A percentile compares a stretch with the other conserved stretches of the same genome.
phyloP scores from a whole-genome alignment of 2,329 filamentous ascomycete species.

The Aspergillus pseudotamarii region DNA sequence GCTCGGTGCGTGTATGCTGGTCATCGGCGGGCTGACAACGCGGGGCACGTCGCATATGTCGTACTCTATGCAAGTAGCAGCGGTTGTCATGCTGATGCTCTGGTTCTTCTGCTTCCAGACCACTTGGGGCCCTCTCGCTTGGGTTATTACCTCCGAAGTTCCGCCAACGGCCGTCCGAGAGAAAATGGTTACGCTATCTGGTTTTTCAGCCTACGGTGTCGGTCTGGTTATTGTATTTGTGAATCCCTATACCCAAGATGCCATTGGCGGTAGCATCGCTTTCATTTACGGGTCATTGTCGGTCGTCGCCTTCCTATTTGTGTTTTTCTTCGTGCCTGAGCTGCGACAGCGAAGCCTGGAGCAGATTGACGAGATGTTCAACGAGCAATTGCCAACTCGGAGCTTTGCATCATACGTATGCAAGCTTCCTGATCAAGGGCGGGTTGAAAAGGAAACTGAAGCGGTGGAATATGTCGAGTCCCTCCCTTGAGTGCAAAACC shows the following conservation, averaged over 20 bases:
- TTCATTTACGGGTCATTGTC: constrained; percentile 29
- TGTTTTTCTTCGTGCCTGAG: constrained; percentile 31
- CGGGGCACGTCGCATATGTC: neutral
- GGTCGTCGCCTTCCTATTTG: constrained; percentile 24
- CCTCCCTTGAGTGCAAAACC: neutral
- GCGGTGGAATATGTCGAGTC: neutral
- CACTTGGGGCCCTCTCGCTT: constrained; percentile 25
- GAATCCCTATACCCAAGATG: constrained; percentile 33
- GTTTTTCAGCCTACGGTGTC: constrained; percentile 29
- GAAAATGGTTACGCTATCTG: constrained; percentile 30
- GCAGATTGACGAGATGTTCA: constrained; percentile 34
- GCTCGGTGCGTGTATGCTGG: neutral
- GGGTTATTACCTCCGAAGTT: constrained; percentile 34
- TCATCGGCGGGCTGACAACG: neutral
- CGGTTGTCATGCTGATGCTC: constrained; percentile 18
- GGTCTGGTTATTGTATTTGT: constrained; percentile 32
- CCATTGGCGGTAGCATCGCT: constrained; percentile 24
- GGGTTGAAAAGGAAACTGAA: neutral
- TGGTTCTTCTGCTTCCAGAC: constrained; percentile 19
- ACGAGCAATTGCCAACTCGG: constrained; percentile 1
- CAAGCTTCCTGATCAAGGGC: neutral
- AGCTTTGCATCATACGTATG: neutral
- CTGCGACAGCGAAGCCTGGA: constrained; percentile 27
- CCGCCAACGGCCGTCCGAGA: constrained; percentile 31
- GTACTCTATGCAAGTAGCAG: neutral